These are phyloP conservation scores for Tylopilus intermedius DNA, from an alignment of 768 basidiomycete genomes.

Conservation along the genomic window DNA sequence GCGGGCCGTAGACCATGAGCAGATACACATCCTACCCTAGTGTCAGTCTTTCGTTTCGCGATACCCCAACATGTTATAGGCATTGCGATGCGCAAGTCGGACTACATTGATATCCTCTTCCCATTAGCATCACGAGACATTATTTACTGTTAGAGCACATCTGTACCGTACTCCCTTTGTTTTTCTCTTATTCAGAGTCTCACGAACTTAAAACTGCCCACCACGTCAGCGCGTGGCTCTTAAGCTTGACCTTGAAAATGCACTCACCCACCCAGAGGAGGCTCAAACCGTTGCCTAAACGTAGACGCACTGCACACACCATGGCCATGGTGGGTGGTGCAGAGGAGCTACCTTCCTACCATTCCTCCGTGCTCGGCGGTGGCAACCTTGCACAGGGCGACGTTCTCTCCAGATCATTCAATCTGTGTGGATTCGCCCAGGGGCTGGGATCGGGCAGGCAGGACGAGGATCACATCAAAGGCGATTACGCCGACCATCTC, in stretches of 20 bases:
- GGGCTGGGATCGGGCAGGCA: constrained; percentile 30
- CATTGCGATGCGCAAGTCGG: constrained; percentile 47
- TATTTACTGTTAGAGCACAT: constrained; percentile 59
- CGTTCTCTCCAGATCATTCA: constrained; percentile 18
- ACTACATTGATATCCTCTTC: constrained; percentile 36
- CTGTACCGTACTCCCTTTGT: constrained; percentile 33
- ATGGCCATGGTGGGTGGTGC: constrained; percentile 36
- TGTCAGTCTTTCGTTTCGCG: constrained; percentile 50
- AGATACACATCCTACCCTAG: constrained; percentile 35
- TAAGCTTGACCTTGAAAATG: constrained; percentile 34
- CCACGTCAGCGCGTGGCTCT: constrained; percentile 28
- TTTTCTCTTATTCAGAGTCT: constrained; percentile 26
- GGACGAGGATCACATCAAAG: constrained; percentile 53
- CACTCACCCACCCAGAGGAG: constrained; percentile 50
- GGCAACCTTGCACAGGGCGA: constrained; percentile 31
- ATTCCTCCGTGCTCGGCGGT: constrained; percentile 46
- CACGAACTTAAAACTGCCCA: constrained; percentile 9
- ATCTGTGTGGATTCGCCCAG: constrained; percentile 25
- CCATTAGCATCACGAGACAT: constrained; percentile 53
- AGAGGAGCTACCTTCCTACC: constrained; percentile 49
- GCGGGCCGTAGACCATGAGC: constrained; percentile 44
- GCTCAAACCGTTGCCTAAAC: constrained; percentile 76
- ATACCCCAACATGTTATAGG: constrained; percentile 41
- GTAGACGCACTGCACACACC: constrained; percentile 51
- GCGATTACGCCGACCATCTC: constrained; percentile 63